phyloP scores from a whole-genome alignment of 2,329 filamentous ascomycete species.

The Ophiostoma sp. region DNA sequence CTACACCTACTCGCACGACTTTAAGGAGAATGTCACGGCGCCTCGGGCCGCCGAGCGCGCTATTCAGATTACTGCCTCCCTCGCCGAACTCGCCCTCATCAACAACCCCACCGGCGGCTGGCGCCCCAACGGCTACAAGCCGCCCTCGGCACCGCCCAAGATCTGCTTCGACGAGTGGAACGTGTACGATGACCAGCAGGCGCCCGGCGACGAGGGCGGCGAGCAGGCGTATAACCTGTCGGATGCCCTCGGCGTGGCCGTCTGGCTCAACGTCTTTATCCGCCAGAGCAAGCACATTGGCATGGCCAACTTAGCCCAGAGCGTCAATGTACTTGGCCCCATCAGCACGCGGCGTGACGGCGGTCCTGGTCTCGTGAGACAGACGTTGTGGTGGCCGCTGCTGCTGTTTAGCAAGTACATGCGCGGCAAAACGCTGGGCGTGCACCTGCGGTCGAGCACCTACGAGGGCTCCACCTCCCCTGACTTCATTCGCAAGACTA shows the following conservation, averaged over 20 bases:
- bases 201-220: slow-evolving; percentile 69
- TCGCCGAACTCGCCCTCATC: slow-evolving; percentile 73
- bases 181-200: slow-evolving; percentile 73
- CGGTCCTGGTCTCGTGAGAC: slow-evolving; percentile 60
- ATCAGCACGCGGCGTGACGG: slow-evolving; percentile 64
- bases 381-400: slow-evolving; percentile 75
- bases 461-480: slow-evolving; percentile 69
- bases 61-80: slow-evolving; percentile 66
- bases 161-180: slow-evolving; percentile 89
- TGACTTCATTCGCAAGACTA: slow-evolving; percentile 62
- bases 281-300: slow-evolving; percentile 69
- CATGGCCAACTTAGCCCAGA: slow-evolving; percentile 79
- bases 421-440: slow-evolving; percentile 68
- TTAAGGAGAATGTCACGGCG: slow-evolving; percentile 52
- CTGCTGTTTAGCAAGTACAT: slow-evolving; percentile 70
- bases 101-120: neutral
- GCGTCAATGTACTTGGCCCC: slow-evolving; percentile 75
- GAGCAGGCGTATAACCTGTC: slow-evolving; percentile 75
- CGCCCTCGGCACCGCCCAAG: slow-evolving; percentile 42
- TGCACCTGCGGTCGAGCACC: slow-evolving; percentile 62
- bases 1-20: slow-evolving; percentile 62
- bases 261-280: slow-evolving; percentile 76
- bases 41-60: slow-evolving; percentile 70
- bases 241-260: slow-evolving; percentile 71
- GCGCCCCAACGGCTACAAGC: neutral